Percentiles rank a stretch among this genome's conserved stretches.
phyloP scores from a whole-genome alignment of 768 basidiomycete species.

The Phylloporus sp. region DNA sequence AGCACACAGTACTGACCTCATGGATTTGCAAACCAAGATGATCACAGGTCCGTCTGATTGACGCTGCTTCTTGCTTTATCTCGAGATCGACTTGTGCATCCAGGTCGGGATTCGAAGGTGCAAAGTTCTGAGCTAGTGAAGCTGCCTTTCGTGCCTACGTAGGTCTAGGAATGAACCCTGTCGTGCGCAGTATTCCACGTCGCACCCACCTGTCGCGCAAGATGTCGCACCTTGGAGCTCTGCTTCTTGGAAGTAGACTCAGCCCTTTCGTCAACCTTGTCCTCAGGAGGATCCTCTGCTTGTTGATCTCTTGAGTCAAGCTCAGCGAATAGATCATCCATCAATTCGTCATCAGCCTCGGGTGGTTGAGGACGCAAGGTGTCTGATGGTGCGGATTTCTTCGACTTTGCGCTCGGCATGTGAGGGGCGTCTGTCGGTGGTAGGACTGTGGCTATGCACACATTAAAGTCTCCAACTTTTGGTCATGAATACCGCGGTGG shows the following conservation, averaged over 20 bases:
- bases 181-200: neutral
- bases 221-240: slow-evolving; percentile 60
- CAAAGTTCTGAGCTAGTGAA: slow-evolving; percentile 49
- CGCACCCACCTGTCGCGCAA: slow-evolving; percentile 64
- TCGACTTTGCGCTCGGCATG: slow-evolving; percentile 41
- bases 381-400: slow-evolving; percentile 38
- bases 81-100: slow-evolving; percentile 61
- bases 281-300: slow-evolving; percentile 35
- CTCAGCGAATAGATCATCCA: slow-evolving; percentile 74
- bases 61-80: slow-evolving; percentile 62
- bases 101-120: slow-evolving; percentile 52
- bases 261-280: slow-evolving; percentile 16
- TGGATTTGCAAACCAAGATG: slow-evolving; percentile 60
- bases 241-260: slow-evolving; percentile 39
- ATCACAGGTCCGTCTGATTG: slow-evolving; percentile 62
- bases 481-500: neutral
- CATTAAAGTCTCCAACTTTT: neutral
- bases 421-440: neutral
- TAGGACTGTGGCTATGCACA: slow-evolving; percentile 12
- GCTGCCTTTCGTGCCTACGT: slow-evolving; percentile 70
- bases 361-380: slow-evolving; percentile 26
- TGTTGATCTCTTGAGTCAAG: slow-evolving; percentile 61
- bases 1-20: slow-evolving; percentile 45
- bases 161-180: slow-evolving; percentile 1
- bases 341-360: slow-evolving; percentile 49